Evolutionary conservation across 345 rosid species (phyloP), one percentile per base, ranked within the genome.

Genomic region (Populus simonii): DNA sequence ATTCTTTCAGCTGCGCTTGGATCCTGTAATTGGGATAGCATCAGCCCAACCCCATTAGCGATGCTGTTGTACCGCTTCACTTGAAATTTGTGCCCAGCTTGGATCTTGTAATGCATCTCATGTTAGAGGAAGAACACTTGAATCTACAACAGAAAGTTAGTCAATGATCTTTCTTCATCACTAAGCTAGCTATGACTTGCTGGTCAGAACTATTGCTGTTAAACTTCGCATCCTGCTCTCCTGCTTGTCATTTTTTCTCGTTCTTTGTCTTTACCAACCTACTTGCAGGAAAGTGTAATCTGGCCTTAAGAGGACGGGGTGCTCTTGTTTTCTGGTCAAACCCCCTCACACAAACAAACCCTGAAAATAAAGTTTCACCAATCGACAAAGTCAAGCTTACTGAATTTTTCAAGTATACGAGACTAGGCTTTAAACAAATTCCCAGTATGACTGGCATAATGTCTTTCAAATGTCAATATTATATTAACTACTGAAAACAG

Each of bases 311-410:
- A 31, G 99, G 99, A 23, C 94, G 90, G 12, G 98, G 97, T 70
- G 98, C 97, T 81, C 96, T 80, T 68, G 87, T 76, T 81, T 84
- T 83, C 55, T 79, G 92, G 55, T 95, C 97, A 75, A 95, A 95
- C 17, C 97, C 98, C 74, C 98, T 87, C 67, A 95, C 97, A 78
- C 99, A 95, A 77, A 95, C 93, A 80, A 90, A 93, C 62, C 98
- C 97, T 94, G 88, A 85, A 79, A 31, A 74, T 51, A 73, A 66
- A 78, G 25, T 71, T 78, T 74, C 47, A 31, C 71, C 51, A 17
- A 66, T 39, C 39, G 33, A 67, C 20, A 18, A 23, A 70, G 39
- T 65, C 3, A 70, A 77, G 62, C 78, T 73, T 35, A 16, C 39
- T 62, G 55, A 27, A 41, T 12, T n/a, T 65, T 53, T 68, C 23